Evolutionary conservation across 768 basidiomycete species (phyloP), one percentile per base, ranked within the genome.

Genomic region (Cystofilobasidium bisporidii): DNA sequence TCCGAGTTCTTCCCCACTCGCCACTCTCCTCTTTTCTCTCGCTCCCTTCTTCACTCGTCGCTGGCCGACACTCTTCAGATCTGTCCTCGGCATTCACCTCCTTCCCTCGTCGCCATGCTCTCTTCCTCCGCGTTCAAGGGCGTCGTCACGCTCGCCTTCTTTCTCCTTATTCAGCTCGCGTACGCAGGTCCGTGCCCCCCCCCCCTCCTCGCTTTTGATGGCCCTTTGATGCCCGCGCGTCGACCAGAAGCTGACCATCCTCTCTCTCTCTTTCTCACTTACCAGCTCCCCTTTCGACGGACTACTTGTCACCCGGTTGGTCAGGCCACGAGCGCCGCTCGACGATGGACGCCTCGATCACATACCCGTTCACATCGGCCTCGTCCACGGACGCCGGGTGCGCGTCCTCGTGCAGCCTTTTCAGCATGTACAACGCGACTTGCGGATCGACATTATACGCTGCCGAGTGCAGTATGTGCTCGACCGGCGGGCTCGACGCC

Each of bases 391-490:
- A 18, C 12, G 48, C 50, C 12, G 50, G 50, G 33, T 53, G 48
- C 33, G 28, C 38, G 33, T 22, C 63, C 26, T 8, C 48, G 50
- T 63, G 63, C 36, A 43, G 33, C 50, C 36, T 26, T 8, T 38
- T 63, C 24, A 28, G 38, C 0, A 12, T 50, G 11, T 28, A 53
- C 17, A 28, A 63, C 38, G 22, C 50, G 48, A 63, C 63, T 18
- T 63, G 63, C 50, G 63, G 53, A 10, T 10, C n/a, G 26, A 38
- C 48, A n/a, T 38, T 53, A 30, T 55, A 55, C 53, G 18, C 14
- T 26, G 20, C 63, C 14, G 36, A 26, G 48, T 63, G 63, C 48
- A 33, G 33, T 26, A 63, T 63, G 63, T 63, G 63, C 50, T 63
- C 63, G n/a, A 53, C 63, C 9, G 26, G 4, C 17, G 63, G 63